phyloP scores from a whole-genome alignment of 129 eudicot species.

The Saposhnikovia divaricata region DNA sequence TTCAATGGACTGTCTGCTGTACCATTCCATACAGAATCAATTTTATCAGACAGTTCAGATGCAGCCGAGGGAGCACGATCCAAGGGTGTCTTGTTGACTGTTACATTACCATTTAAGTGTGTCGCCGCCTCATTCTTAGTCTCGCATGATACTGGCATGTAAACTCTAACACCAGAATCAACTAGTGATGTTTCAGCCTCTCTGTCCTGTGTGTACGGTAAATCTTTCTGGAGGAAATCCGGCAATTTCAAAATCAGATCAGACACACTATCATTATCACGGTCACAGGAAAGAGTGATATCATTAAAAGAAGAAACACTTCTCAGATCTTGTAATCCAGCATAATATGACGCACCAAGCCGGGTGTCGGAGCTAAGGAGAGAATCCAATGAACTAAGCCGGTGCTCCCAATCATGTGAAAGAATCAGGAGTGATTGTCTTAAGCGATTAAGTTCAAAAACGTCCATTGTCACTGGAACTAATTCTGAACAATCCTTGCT shows the following conservation, averaged over 20 bases:
- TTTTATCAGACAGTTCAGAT: conserved; percentile 71
- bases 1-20: conserved; percentile 28
- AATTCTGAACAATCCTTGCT: conserved; percentile 26
- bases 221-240: conserved; percentile 5
- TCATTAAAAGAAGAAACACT: conserved; percentile 23
- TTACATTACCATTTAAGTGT: conserved; percentile 15
- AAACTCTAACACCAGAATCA: conserved; percentile 17
- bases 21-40: conserved; percentile 94
- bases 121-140: conserved; percentile 20
- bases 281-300: conserved; percentile 23
- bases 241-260: conserved; percentile 17
- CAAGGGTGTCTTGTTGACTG: conserved; percentile 28
- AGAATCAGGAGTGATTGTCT: conserved; percentile 59
- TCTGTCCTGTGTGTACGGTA: neutral
- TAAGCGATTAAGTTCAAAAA: conserved; percentile 68
- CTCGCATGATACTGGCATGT: conserved; percentile 28
- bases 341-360: neutral
- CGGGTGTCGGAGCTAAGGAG: conserved; percentile 33
- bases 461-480: conserved; percentile 37
- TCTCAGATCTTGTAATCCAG: conserved; percentile 26
- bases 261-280: conserved; percentile 9
- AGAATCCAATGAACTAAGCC: conserved; percentile 51
- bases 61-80: conserved; percentile 75
- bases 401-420: conserved; percentile 73
- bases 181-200: neutral